Base-by-base conservation (phyloP, 208 protist species). In the Acanthamoeba lenticulata region DNA sequence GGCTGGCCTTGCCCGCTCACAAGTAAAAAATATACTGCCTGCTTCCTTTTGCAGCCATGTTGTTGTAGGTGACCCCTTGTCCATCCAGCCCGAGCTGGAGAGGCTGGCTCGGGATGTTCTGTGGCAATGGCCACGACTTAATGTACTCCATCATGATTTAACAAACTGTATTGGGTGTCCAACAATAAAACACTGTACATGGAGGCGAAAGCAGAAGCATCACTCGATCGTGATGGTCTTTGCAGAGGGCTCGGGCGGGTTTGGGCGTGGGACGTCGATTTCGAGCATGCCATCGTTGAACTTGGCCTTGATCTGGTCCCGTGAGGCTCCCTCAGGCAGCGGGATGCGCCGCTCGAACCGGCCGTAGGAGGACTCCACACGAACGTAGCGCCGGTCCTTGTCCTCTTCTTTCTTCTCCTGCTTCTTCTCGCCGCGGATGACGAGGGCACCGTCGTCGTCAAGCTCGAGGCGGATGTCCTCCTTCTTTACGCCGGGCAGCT, bases 321-420 rank as follows among this genome's bases (percentile, higher is more conserved):
- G 7, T 24, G 42, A 32, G 24, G 65, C 52, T 0, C 74, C 74
- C 62, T 94, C 40, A 17, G 90, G 90, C 69, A 94, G 21, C 19
- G 27, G 44, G 29, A 94, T 38, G 45, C 49, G 55, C 3, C 90
- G 65, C 49, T 83, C 69, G 32, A 94, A 94, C 19, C 13, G 32
- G 11, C 90, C 90, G 38, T 67, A 81, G 7, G 38, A 45, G 9
- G 40, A 52, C 62, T 86, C 69, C 17, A 72, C 2, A 9, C 69
- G 19, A 15, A 21, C 17, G 47, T 72, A 86, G 4, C 21, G n/a
- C 62, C 36, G 27, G 11, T 94, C 90, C 69, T 94, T 86, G 34
- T 94, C 90, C 72, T 94, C 90, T 49, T 85, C 74, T 60, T 92
- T 92, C 69, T 67, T 86, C 45, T 94, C 90, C 69, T 86, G 34